Base-by-base conservation (phyloP, 2,329 filamentous ascomycete genomes). In the Calonectria pteridis region DNA sequence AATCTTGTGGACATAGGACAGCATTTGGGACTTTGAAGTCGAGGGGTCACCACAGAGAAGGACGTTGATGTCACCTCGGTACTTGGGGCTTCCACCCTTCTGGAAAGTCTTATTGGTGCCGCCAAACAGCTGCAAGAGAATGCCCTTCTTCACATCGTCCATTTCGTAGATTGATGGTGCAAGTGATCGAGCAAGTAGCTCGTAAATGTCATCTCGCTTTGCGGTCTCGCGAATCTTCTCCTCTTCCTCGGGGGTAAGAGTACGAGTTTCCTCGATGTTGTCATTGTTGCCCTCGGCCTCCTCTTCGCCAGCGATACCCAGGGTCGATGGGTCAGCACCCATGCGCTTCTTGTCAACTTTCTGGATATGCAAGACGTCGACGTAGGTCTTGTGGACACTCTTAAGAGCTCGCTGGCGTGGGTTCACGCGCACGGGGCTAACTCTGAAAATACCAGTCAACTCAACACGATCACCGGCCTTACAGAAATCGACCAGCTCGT, bases 91-190 rank as follows among this genome's bases (percentile, higher is more conserved):
- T 72, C 96, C 97, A 70, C 97, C 97, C 85, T 98, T 98, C 73
- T 98, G 92, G 84, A 99, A 99, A 0, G 94, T 95, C 87, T 99
- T 99, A 88, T 99, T 99, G 40, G 97, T 98, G 71, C 97, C 97
- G 46, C 97, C 96, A 83, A 99, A 99, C 50, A 99, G 91, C 82
- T 99, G 97, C 5, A 99, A 92, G 14, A 99, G 88, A 75, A 99
- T 98, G 14, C 97, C 97, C 86, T 99, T 99, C 89, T 99, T 99
- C 62, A 98, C 95, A 81, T 99, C 97, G 78, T 99, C 97, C 93
- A 98, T 94, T 85, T 99, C 97, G 86, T 97, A 98, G 81, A 99
- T 94, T 73, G 96, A 98, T 18, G 97, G 97, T 2, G 97, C 97
- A 33, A 99, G 88, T 1, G 96, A 98, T 46, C 96, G 92, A 23